Percentiles rank a stretch among this genome's conserved stretches.
Conservation (phyloP, 192 early-diverging fungal species). For the Coemansia sp. region DNA sequence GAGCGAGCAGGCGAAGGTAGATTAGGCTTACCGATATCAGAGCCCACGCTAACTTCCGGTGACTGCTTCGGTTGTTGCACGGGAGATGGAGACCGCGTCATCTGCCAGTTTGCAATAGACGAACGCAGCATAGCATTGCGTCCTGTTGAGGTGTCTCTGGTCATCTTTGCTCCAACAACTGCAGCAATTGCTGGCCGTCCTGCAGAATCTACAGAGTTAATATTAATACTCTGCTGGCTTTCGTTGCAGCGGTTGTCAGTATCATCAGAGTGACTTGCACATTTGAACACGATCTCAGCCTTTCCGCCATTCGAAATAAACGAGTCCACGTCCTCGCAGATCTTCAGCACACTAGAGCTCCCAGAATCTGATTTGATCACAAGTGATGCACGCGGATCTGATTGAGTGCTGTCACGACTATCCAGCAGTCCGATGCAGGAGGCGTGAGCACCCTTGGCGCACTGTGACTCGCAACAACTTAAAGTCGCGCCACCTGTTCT, state of each 20-base stretch:
- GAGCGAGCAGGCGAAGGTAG: slow-evolving; percentile 9
- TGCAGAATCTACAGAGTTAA: slow-evolving; percentile 12
- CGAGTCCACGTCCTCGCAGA: background rate
- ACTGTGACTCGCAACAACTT: slow-evolving; percentile 13
- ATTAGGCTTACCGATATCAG: background rate
- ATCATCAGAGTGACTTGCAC: slow-evolving; percentile 6
- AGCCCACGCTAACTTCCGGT: background rate
- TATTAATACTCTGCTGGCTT: slow-evolving; percentile 3
- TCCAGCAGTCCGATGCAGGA: slow-evolving; percentile 14
- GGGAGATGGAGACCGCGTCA: too few relatives aligned
- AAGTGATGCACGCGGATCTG: background rate
- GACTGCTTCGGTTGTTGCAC: background rate
- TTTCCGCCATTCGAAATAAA: slow-evolving; percentile 5
- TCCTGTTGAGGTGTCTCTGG: background rate
- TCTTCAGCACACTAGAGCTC: background rate
- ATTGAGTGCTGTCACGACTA: background rate
- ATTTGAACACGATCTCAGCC: slow-evolving; percentile 6
- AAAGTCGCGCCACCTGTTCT: slow-evolving; percentile 21
- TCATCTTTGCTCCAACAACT: slow-evolving; percentile 24
- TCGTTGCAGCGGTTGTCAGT: background rate
- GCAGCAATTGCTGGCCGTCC: slow-evolving; percentile 18
- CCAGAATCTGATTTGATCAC: background rate
- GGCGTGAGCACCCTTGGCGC: slow-evolving; percentile 28
- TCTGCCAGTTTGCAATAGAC: background rate
- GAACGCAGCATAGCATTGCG: slow-evolving; percentile 16